Evolutionary conservation across 345 rosid genomes (phyloP).

Genomic region (Ailanthus altissimus): DNA sequence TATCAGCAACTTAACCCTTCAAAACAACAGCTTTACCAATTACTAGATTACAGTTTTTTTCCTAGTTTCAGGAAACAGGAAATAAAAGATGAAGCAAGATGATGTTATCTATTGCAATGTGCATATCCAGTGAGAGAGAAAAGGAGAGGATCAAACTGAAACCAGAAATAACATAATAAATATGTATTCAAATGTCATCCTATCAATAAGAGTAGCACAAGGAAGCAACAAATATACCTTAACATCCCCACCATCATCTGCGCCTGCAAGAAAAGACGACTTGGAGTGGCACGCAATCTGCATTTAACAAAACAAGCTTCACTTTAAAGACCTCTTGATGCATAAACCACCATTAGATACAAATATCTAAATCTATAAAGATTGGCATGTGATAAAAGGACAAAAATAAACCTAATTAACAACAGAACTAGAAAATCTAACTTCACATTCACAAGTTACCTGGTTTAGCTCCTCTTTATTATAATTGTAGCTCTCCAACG

Average conservation of each 20-base stretch:
- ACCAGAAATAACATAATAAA: neutral
- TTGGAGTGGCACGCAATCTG: conserved; percentile 72
- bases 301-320: conserved; percentile 17
- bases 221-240: conserved; percentile 58
- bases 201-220: neutral
- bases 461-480: conserved; percentile 93
- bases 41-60: neutral
- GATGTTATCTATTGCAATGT: neutral
- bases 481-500: conserved; percentile 61
- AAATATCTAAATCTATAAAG: neutral
- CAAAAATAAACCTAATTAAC: neutral
- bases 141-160: neutral
- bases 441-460: conserved; percentile 37
- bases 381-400: neutral
- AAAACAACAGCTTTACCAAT: neutral
- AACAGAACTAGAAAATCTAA: neutral
- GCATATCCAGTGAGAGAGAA: neutral
- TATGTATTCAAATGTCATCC: neutral
- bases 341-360: neutral
- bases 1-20: conserved; percentile 11
- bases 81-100: neutral
- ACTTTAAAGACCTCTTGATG: neutral
- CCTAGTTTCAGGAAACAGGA: neutral
- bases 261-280: conserved; percentile 79
- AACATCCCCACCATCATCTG: conserved; percentile 82